These are phyloP conservation scores for Penicillium riverlandense DNA, from an alignment of 495 filamentous ascomycete species.

Conservation along the genomic window DNA sequence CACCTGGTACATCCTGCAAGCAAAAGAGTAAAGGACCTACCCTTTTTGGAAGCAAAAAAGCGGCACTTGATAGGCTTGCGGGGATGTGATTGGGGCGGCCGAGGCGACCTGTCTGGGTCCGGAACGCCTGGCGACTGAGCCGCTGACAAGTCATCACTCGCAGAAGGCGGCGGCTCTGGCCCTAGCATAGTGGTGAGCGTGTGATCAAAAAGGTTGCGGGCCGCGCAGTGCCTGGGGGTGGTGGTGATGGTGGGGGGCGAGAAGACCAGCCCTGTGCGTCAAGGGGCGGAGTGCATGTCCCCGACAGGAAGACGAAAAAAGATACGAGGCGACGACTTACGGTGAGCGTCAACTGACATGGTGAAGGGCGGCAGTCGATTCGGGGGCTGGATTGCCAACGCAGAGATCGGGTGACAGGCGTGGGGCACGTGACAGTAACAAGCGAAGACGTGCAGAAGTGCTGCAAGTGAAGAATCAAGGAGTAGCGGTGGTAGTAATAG, in stretches of 20 bases:
- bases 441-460: conserved; percentile 1
- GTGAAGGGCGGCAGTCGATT: too few species aligned
- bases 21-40: conserved; percentile 7
- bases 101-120: conserved; percentile 7
- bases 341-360: conserved; percentile 11
- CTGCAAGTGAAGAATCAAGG: too few species aligned
- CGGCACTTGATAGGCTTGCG: conserved; percentile 18
- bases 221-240: conserved; percentile 7
- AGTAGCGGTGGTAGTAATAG: too few species aligned
- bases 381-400: conserved; percentile 24
- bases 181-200: conserved; percentile 19
- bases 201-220: conserved; percentile 31
- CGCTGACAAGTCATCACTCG: conserved; percentile 27
- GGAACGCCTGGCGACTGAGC: conserved; percentile 22
- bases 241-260: conserved; percentile 1
- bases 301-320: too few species aligned
- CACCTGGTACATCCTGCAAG: too few species aligned
- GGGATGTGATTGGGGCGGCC: conserved; percentile 14
- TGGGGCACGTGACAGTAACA: neutral
- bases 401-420: conserved; percentile 35
- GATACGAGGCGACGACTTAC: conserved; percentile 1
- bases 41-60: conserved; percentile 19
- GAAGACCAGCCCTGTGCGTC: neutral
- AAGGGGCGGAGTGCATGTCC: neutral
- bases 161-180: conserved; percentile 6